Evolutionary conservation across 2,329 filamentous ascomycete genomes (phyloP).

Genomic region (Aotearoamyces nothofagi): DNA sequence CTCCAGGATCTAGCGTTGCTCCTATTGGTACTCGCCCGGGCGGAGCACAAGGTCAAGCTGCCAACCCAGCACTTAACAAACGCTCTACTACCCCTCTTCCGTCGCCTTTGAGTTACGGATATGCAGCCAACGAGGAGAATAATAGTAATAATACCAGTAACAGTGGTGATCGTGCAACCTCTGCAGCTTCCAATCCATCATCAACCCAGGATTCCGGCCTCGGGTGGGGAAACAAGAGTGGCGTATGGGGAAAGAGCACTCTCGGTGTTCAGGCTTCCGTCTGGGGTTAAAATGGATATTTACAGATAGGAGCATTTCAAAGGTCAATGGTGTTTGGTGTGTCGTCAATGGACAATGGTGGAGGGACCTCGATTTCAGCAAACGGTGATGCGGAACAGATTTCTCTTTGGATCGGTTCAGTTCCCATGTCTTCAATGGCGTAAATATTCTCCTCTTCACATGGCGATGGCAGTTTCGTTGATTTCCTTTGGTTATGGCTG

Average conservation of each 20-base stretch:
- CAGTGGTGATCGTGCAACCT: conserved; percentile 25
- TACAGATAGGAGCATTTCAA: background rate
- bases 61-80: conserved; percentile 43
- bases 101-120: conserved; percentile 72
- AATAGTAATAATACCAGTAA: conserved; percentile 33
- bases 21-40: conserved; percentile 86
- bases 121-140: conserved; percentile 37
- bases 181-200: conserved; percentile 42
- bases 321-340: background rate
- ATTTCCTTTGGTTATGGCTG: background rate
- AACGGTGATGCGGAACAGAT: too few species aligned
- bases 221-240: conserved; percentile 61
- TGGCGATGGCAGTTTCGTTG: background rate
- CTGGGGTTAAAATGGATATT: conserved; percentile 55
- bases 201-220: conserved; percentile 31
- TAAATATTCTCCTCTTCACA: background rate
- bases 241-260: conserved; percentile 74
- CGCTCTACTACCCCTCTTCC: conserved; percentile 80
- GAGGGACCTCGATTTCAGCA: too few species aligned
- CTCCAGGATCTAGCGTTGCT: conserved; percentile 52
- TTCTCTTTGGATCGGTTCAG: too few species aligned
- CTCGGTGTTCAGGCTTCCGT: conserved; percentile 84
- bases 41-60: conserved; percentile 29
- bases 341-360: background rate
- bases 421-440: too few species aligned